Conservation (phyloP, 2,329 filamentous ascomycete genomes). For the Sporothrix inflata region DNA sequence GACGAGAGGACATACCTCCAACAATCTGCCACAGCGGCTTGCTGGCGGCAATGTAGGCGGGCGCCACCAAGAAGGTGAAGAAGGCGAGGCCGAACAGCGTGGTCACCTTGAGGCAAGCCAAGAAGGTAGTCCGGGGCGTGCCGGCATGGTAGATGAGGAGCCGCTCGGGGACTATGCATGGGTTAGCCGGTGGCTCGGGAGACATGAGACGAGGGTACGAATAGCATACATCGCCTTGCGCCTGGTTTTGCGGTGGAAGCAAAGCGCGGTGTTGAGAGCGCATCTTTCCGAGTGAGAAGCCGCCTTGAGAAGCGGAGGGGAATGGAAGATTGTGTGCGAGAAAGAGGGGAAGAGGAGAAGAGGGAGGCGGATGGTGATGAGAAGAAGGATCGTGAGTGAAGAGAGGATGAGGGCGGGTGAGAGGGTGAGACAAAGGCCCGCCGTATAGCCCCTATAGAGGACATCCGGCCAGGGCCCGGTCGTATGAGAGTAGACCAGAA, state of each 20-base stretch:
- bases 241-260: background rate
- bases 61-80: constrained; percentile 66
- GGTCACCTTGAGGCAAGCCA: constrained; percentile 72
- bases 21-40: constrained; percentile 43
- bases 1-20: constrained; percentile 43
- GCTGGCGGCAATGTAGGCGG: constrained; percentile 54
- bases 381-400: background rate
- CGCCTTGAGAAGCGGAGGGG: background rate
- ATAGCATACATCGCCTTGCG: constrained; percentile 2
- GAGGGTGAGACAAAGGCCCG: background rate
- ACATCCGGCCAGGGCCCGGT: background rate
- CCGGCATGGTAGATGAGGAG: constrained; percentile 78
- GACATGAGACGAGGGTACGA: background rate
- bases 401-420: background rate
- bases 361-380: background rate
- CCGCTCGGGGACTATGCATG: constrained; percentile 49
- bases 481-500: background rate
- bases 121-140: constrained; percentile 65
- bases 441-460: background rate
- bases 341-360: background rate
- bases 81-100: constrained; percentile 70
- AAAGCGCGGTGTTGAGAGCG: background rate
- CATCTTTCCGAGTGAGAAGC: background rate
- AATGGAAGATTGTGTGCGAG: background rate
- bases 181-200: background rate